Base-by-base conservation (phyloP, 257 asterid species). In the Jacaranda mimosifolia region DNA sequence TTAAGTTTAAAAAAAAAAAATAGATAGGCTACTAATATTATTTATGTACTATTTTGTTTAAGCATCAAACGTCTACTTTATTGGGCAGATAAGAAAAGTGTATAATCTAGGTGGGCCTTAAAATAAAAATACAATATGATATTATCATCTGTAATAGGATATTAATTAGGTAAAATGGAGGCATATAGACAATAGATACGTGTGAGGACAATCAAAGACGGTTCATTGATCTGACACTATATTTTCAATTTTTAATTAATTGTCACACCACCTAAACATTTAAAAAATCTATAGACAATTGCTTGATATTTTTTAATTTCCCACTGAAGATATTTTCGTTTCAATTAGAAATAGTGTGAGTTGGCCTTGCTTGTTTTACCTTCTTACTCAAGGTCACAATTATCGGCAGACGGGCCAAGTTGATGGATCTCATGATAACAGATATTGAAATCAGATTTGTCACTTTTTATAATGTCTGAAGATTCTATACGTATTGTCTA, bases 201-300 rank as follows among this genome's bases (percentile, higher is more conserved):
- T 42, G 32, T 53, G 68, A 71, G 14, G 15, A 52, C 36, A 71
- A 42, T 62, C 68, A 70, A 14, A 42, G 14, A 3, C 35, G 26
- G 26, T 72, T 35, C 64, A 17, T 43, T 32, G 62, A 72, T 53
- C 56, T 46, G 18, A 73, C 66, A 32, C 57, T 48, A 59, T 4
- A 60, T 9, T 72, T 43, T 17, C 66, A 48, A 9, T 59, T 52
- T 69, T 60, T 13, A 26, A 64, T 43, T 32, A 62, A 52, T 39
- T 53, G 58, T 62, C 77, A 63, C 77, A 75, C 75, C 74, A 42
- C 5, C 9, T 43, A 72, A 57, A 53, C 32, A 18, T 21, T 60
- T 12, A 0, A 39, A 57, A 21, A 51, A 9, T 59, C 57, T 15
- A 48, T n/a, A 14, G 3, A 46, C n/a, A 59, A 57, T 68, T 42